These are phyloP conservation scores for Coemansia sp. DNA, from an alignment of 192 early-diverging fungal genomes.

Conservation along the genomic window DNA sequence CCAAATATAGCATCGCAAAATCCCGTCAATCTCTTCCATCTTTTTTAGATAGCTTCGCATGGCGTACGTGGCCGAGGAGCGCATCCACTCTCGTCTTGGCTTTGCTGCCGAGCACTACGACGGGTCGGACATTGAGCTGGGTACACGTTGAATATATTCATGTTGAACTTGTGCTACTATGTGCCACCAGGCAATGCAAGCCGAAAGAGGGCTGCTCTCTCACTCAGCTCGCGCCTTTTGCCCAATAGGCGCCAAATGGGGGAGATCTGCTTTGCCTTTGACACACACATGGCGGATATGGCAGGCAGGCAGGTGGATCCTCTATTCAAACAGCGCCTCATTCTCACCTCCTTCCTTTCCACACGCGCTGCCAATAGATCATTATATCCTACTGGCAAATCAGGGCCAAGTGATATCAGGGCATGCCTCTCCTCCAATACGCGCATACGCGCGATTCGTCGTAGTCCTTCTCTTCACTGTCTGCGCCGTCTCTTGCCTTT, in stretches of 20 bases:
- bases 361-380: neutral
- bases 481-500: neutral
- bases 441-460: neutral
- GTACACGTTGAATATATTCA: neutral
- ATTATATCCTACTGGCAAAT: neutral
- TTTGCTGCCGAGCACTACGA: neutral
- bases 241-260: no score
- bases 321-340: neutral
- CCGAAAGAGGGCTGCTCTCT: neutral
- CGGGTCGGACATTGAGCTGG: neutral
- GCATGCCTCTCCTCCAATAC: neutral
- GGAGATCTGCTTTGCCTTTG: neutral
- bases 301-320: neutral
- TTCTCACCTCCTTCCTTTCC: no score
- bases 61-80: constrained; percentile 1
- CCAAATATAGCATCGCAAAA: no score
- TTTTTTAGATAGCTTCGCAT: neutral
- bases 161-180: neutral
- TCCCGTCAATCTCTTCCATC: no score
- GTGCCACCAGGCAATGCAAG: neutral
- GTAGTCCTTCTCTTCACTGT: neutral
- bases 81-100: neutral
- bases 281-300: neutral
- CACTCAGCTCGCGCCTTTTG: neutral
- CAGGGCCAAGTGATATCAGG: neutral